A percentile compares a stretch with the other conserved stretches of the same genome.
Evolutionary conservation across 2,329 filamentous ascomycete species (phyloP).

Genomic region (Hymenoscyphus salicellus): DNA sequence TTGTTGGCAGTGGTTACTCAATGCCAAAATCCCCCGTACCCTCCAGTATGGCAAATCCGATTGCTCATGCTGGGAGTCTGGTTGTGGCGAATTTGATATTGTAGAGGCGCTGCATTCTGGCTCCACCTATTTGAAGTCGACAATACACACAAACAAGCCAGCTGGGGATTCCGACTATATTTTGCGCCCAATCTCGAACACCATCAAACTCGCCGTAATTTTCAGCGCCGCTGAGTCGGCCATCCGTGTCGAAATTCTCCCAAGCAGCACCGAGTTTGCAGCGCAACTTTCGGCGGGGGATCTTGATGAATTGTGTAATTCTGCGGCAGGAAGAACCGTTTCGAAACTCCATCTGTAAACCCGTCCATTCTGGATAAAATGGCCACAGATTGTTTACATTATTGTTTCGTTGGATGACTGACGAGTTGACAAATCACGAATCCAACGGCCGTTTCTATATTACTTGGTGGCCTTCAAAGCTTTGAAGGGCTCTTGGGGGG

Average conservation of each 20-base stretch:
- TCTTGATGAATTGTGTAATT: constrained; percentile 18
- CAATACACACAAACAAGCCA: constrained; percentile 61
- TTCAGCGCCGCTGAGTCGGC: constrained; percentile 51
- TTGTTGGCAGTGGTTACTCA: constrained; percentile 60
- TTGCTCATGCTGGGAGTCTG: constrained; percentile 70
- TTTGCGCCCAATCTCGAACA: constrained; percentile 55
- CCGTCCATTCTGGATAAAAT: constrained; percentile 2
- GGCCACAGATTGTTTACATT: not conserved
- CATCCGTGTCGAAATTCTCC: constrained; percentile 51
- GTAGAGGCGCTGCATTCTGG: constrained; percentile 68
- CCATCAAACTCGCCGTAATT: constrained; percentile 63
- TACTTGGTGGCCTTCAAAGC: not conserved
- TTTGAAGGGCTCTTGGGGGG: not conserved
- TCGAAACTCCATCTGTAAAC: constrained; percentile 16
- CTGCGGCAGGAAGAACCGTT: constrained; percentile 8
- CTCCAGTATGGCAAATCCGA: constrained; percentile 60
- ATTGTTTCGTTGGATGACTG: not conserved
- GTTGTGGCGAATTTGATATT: constrained; percentile 74
- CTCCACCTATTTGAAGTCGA: constrained; percentile 65
- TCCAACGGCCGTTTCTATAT: not conserved
- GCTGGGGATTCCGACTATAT: constrained; percentile 72
- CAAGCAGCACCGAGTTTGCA: constrained; percentile 40
- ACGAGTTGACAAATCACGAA: not conserved
- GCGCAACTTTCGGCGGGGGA: constrained; percentile 40
- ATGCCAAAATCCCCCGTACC: constrained; percentile 68